These are phyloP conservation scores for Macrocybe gigantea DNA, from an alignment of 768 basidiomycete species.

Conservation along the genomic window DNA sequence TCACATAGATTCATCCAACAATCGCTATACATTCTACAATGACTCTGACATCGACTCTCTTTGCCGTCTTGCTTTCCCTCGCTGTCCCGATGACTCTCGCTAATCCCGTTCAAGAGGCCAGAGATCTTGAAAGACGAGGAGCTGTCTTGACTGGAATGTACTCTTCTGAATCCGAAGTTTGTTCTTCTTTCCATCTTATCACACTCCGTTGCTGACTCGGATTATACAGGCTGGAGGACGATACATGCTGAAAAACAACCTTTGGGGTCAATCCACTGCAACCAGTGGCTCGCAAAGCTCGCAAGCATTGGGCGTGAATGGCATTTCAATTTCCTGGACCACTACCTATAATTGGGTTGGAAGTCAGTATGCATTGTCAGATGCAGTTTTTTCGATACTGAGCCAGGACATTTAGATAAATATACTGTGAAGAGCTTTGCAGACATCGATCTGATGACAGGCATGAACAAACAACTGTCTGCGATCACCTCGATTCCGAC, in stretches of 20 bases:
- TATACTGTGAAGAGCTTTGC: slow-evolving; percentile 29
- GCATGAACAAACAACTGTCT: slow-evolving; percentile 19
- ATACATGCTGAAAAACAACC: slow-evolving; percentile 13
- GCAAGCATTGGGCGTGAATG: slow-evolving; percentile 20
- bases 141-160: slow-evolving; percentile 21
- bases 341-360: slow-evolving; percentile 27
- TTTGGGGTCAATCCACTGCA: slow-evolving; percentile 23
- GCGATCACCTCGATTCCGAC: slow-evolving; percentile 26
- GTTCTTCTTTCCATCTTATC: not conserved
- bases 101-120: slow-evolving; percentile 1
- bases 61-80: no score
- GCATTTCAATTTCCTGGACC: slow-evolving; percentile 22
- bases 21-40: no score
- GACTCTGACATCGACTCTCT: no score
- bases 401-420: not conserved
- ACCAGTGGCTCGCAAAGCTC: slow-evolving; percentile 23
- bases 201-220: not conserved
- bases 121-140: slow-evolving; percentile 16
- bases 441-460: slow-evolving; percentile 25
- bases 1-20: no score
- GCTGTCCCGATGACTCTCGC: not conserved
- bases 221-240: slow-evolving; percentile 9
- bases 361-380: slow-evolving; percentile 8
- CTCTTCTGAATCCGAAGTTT: slow-evolving; percentile 24
- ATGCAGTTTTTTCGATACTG: not conserved